Percentiles rank a stretch among this genome's conserved stretches.
phyloP scores from a whole-genome alignment of 176 grass and related monocot genomes.

The Dendrocalamus sinicus region DNA sequence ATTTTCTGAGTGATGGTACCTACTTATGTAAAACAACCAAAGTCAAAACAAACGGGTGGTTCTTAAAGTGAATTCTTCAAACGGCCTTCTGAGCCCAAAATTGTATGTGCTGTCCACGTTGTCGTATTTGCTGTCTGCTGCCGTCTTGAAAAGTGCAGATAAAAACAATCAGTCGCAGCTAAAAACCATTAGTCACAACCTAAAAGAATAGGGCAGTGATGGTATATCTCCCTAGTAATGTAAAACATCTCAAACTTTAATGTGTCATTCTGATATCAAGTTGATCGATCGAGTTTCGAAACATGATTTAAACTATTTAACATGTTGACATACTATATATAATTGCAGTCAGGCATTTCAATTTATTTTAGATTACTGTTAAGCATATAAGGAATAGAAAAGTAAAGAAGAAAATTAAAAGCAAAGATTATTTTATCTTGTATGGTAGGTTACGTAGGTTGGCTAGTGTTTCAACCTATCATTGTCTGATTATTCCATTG shows the following conservation, averaged over 20 bases:
- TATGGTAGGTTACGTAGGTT: neutral
- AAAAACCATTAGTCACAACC: too few species aligned
- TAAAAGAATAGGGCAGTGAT: too few species aligned
- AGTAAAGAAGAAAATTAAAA: neutral
- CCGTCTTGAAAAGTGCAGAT: too few species aligned
- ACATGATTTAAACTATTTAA: neutral
- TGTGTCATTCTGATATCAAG: neutral
- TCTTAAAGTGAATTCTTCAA: too few species aligned
- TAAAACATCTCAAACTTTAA: neutral
- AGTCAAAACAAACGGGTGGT: too few species aligned
- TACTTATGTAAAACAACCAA: neutral
- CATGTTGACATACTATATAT: neutral
- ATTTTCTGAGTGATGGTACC: neutral
- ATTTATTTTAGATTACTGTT: neutral
- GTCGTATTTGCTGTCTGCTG: too few species aligned
- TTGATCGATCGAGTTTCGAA: neutral
- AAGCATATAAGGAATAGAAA: neutral
- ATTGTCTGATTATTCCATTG: neutral
- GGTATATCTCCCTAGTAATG: neutral
- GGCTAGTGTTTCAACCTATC: neutral
- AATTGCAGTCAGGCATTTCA: neutral
- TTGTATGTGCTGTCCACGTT: too few species aligned
- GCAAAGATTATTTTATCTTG: neutral
- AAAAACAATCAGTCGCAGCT: too few species aligned
- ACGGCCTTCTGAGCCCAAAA: fast-evolving